Evolutionary conservation across 2,329 filamentous ascomycete genomes (phyloP).

Genomic region (Fusarium sp.): DNA sequence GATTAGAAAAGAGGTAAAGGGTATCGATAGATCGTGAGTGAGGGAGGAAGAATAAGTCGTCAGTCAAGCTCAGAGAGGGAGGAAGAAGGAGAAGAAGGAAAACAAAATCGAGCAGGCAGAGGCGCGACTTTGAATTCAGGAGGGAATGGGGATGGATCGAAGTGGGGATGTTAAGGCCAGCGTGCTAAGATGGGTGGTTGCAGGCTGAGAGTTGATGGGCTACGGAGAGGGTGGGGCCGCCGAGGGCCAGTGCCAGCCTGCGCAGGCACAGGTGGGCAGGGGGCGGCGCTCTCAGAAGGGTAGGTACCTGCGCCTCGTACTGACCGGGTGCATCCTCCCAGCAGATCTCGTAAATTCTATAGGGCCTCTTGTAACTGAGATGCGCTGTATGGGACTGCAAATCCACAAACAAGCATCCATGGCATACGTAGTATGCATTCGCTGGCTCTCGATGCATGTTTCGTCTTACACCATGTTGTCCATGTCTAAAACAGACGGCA

Average conservation of each 20-base stretch:
- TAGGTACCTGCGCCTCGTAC: constrained; percentile 7
- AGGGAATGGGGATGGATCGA: constrained; percentile 28
- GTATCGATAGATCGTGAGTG: constrained; percentile 34
- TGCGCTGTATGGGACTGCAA: constrained; percentile 9
- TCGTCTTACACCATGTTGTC: not conserved
- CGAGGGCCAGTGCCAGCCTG: not conserved
- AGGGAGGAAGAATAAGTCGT: constrained; percentile 27
- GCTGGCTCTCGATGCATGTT: not conserved
- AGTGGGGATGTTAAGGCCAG: constrained; percentile 45
- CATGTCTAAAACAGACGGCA: not conserved
- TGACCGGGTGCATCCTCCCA: not conserved
- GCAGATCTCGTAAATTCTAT: constrained; percentile 26
- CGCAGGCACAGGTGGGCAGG: not conserved
- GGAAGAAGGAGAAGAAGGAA: constrained; percentile 19
- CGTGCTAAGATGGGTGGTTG: constrained; percentile 45
- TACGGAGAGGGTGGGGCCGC: constrained; percentile 21
- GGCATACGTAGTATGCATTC: not conserved
- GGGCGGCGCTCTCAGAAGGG: not conserved
- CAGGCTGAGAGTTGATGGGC: constrained; percentile 24
- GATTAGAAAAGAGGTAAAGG: constrained; percentile 37
- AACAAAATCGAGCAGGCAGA: constrained; percentile 11
- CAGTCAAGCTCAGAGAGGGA: constrained; percentile 30
- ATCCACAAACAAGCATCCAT: constrained; percentile 4
- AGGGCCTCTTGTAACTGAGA: constrained; percentile 8
- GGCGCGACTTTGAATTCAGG: constrained; percentile 39